A percentile compares a stretch with the other conserved stretches of the same genome.
Conservation (phyloP, 2,329 filamentous ascomycete genomes). For the Phaeosphaeria sp. region DNA sequence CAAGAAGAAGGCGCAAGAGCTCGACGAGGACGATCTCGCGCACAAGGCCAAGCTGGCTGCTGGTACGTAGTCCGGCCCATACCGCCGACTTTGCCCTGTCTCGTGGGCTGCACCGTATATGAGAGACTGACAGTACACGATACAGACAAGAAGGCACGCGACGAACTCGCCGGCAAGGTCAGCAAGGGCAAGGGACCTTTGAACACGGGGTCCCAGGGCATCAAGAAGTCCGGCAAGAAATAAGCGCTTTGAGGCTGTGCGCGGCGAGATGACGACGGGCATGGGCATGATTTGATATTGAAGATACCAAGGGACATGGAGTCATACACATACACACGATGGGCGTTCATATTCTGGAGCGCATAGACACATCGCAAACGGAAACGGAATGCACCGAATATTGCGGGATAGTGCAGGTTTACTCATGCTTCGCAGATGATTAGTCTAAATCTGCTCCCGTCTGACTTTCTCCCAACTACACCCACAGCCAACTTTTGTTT, state of each 20-base stretch:
- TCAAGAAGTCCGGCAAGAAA: constrained; percentile 99
- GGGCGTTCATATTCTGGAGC: constrained; percentile 13
- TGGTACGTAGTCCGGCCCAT: constrained; percentile 63
- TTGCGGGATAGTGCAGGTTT: background rate
- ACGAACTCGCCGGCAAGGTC: constrained; percentile 76
- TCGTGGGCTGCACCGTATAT: background rate
- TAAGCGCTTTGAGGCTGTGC: constrained; percentile 47
- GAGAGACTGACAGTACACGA: constrained; percentile 5
- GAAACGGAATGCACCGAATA: constrained; percentile 25
- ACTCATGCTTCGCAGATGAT: background rate
- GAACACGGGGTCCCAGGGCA: constrained; percentile 82
- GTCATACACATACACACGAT: constrained; percentile 20
- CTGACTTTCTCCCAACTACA: background rate
- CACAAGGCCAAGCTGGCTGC: constrained; percentile 84
- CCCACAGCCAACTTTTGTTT: background rate
- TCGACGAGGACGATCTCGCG: constrained; percentile 86
- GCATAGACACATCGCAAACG: constrained; percentile 15
- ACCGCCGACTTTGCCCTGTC: background rate
- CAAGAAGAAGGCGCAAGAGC: constrained; percentile 77
- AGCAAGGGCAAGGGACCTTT: constrained; percentile 83
- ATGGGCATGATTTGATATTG: constrained; percentile 19
- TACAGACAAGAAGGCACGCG: constrained; percentile 64
- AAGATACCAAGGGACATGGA: constrained; percentile 37
- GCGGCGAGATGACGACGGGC: constrained; percentile 1
- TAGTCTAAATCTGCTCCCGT: background rate